Percentiles rank a stretch among this genome's conserved stretches.
phyloP scores from a whole-genome alignment of 306 rosid genomes.

The Alnus rubra region DNA sequence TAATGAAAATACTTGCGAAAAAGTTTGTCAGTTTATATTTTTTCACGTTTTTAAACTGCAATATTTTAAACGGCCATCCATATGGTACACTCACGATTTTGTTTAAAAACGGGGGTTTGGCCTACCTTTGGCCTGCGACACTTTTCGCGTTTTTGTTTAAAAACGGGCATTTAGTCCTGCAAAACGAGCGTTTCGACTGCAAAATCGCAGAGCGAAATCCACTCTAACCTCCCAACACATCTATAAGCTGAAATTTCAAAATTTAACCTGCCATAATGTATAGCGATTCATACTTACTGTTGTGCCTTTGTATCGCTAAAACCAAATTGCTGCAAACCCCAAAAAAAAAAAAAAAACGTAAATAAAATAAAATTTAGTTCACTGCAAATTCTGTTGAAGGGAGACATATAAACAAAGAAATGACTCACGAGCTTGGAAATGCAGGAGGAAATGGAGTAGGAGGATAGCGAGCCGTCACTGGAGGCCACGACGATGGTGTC shows the following conservation, averaged over 20 bases:
- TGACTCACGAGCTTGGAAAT: slow-evolving; percentile 56
- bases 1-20: too few relatives aligned
- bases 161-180: too few relatives aligned
- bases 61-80: too few relatives aligned
- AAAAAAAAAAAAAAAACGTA: not conserved
- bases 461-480: slow-evolving; percentile 83
- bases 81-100: too few relatives aligned
- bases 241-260: slow-evolving; percentile 11
- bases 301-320: slow-evolving; percentile 39
- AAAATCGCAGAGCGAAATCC: too few relatives aligned
- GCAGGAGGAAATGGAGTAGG: slow-evolving; percentile 66
- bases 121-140: too few relatives aligned
- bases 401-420: not conserved
- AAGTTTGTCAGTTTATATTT: too few relatives aligned
- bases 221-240: too few relatives aligned
- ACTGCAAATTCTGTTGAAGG: not conserved
- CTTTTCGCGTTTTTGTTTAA: too few relatives aligned
- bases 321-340: slow-evolving; percentile 57
- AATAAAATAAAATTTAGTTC: not conserved
- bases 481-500: slow-evolving; percentile 70
- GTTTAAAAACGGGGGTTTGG: too few relatives aligned
- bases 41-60: too few relatives aligned
- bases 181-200: too few relatives aligned
- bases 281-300: slow-evolving; percentile 42
- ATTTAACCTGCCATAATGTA: not conserved